Evolutionary conservation across 805 yeast species (phyloP).

Genomic region (Candida silvicultrix): DNA sequence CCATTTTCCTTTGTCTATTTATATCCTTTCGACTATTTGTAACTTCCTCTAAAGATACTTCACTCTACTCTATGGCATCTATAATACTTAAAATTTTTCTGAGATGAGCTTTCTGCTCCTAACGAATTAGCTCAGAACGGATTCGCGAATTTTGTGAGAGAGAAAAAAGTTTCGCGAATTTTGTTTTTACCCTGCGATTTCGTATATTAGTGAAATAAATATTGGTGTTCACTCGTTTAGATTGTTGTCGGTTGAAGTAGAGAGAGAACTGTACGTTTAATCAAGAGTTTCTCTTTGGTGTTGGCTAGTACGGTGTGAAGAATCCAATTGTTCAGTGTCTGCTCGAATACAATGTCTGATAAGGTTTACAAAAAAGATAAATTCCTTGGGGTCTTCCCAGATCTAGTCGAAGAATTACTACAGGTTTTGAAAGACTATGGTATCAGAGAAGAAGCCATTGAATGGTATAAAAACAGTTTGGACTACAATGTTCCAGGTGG

Average conservation of each 20-base stretch:
- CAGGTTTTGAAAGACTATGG: constrained; percentile 59
- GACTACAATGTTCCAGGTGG: constrained; percentile 95
- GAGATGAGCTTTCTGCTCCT: constrained; percentile 3
- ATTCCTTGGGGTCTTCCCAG: constrained; percentile 67
- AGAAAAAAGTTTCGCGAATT: too few relatives aligned
- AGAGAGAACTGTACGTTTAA: too few relatives aligned
- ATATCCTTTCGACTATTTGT: too few relatives aligned
- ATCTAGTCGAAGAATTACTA: constrained; percentile 68
- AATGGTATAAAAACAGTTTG: constrained; percentile 72
- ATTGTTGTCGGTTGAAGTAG: too few relatives aligned
- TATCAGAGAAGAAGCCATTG: constrained; percentile 79
- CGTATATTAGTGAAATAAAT: too few relatives aligned
- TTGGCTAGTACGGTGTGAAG: too few relatives aligned
- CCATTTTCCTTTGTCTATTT: background rate
- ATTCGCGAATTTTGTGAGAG: background rate
- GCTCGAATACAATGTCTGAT: constrained; percentile 14
- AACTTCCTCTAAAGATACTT: background rate
- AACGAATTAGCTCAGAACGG: background rate
- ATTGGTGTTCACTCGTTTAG: too few relatives aligned
- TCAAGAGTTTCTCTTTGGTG: too few relatives aligned
- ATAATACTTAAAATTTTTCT: constrained; percentile 2
- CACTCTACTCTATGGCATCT: background rate
- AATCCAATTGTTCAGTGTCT: too few relatives aligned
- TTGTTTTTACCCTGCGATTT: background rate
- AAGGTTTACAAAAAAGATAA: constrained; percentile 36